Evolutionary conservation across 2,329 filamentous ascomycete genomes (phyloP).

Genomic region (Byssoonygena ceratinophila): DNA sequence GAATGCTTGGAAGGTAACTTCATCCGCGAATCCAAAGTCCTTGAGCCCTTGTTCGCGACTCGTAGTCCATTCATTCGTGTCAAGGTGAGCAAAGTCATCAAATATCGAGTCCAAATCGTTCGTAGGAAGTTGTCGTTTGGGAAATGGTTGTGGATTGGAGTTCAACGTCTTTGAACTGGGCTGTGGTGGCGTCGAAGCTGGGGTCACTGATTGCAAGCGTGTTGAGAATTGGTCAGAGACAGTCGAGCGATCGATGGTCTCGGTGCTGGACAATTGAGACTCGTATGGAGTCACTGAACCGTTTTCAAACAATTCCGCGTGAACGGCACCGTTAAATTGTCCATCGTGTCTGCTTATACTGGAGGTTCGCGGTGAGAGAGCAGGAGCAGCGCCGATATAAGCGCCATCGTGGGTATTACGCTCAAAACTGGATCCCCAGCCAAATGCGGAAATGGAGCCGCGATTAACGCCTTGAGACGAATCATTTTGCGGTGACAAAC

Average conservation of each 20-base stretch:
- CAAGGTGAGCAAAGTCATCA: slow-evolving; percentile 37
- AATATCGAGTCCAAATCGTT: slow-evolving; percentile 37
- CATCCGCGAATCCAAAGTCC: slow-evolving; percentile 3
- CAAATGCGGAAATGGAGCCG: neutral
- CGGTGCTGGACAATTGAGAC: neutral
- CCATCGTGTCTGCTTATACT: neutral
- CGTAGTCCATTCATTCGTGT: slow-evolving; percentile 30
- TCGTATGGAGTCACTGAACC: neutral
- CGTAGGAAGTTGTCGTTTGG: slow-evolving; percentile 8
- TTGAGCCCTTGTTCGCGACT: slow-evolving; percentile 4
- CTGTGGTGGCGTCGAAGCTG: slow-evolving; percentile 1
- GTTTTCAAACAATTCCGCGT: neutral
- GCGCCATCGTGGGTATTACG: neutral
- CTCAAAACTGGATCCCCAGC: neutral
- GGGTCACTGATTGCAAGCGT: neutral
- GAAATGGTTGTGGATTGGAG: neutral
- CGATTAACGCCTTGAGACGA: neutral
- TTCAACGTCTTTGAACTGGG: neutral
- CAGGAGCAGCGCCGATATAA: neutral
- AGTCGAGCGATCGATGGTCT: neutral
- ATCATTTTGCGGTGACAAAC: neutral
- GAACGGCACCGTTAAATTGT: neutral
- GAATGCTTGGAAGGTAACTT: slow-evolving; percentile 10
- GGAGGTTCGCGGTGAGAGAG: neutral
- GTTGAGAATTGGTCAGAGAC: slow-evolving; percentile 7